Percentiles rank a stretch among this genome's conserved stretches.
Conservation (phyloP, 768 basidiomycete species). For the Russula griseocarnosa region DNA sequence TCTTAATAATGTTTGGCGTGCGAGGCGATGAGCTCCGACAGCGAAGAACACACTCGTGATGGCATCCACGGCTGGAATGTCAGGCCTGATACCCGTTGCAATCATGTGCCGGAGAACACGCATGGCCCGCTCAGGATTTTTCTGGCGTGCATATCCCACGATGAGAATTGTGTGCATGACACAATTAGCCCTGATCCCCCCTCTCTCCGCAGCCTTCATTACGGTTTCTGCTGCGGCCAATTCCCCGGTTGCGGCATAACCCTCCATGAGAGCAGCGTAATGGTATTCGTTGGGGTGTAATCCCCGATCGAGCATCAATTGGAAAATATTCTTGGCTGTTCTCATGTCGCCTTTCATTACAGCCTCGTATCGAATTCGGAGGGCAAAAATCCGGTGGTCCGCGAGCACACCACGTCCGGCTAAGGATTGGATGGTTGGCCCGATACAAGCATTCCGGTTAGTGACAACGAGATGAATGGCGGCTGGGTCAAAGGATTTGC, state of each 20-base stretch:
- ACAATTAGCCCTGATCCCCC: constrained; percentile 54
- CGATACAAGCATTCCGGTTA: constrained; percentile 35
- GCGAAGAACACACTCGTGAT: constrained; percentile 64
- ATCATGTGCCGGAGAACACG: constrained; percentile 61
- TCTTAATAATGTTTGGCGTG: constrained; percentile 50
- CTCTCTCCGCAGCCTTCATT: constrained; percentile 48
- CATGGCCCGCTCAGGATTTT: constrained; percentile 51
- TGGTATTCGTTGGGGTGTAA: constrained; percentile 71
- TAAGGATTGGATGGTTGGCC: constrained; percentile 47
- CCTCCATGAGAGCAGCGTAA: constrained; percentile 71
- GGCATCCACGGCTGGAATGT: constrained; percentile 67
- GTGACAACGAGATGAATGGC: constrained; percentile 40
- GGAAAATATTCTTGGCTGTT: constrained; percentile 52
- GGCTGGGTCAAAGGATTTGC: constrained; percentile 45
- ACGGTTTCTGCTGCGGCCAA: constrained; percentile 51
- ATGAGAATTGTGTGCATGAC: constrained; percentile 79
- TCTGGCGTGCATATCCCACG: constrained; percentile 60
- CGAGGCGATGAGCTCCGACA: constrained; percentile 48
- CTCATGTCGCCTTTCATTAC: constrained; percentile 49
- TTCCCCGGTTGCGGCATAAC: constrained; percentile 59
- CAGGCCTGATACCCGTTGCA: constrained; percentile 56
- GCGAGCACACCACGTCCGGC: constrained; percentile 46
- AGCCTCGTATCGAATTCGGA: constrained; percentile 63
- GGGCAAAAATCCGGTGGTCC: constrained; percentile 53
- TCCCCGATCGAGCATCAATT: constrained; percentile 59